Evolutionary conservation across 805 yeast genomes (phyloP).

Genomic region (Novakomyces olei): DNA sequence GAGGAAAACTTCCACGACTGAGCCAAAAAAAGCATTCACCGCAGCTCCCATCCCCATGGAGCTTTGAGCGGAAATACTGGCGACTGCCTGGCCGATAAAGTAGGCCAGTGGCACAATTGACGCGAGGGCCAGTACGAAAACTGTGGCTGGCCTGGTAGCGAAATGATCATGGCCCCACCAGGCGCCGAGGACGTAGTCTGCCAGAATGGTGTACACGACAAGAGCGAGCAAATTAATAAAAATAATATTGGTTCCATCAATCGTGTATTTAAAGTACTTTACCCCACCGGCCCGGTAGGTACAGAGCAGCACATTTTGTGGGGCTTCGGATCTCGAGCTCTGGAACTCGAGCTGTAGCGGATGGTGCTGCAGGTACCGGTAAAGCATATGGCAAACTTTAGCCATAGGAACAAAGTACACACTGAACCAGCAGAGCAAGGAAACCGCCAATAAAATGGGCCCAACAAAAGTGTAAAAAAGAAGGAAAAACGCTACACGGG

Average conservation of each 20-base stretch:
- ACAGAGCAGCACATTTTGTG: constrained; percentile 45
- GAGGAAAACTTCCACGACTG: constrained; percentile 77
- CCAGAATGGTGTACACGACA: constrained; percentile 63
- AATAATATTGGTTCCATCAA: constrained; percentile 87
- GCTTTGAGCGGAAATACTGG: constrained; percentile 92
- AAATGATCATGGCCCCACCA: constrained; percentile 20
- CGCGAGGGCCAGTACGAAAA: constrained; percentile 54
- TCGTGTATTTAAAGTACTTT: constrained; percentile 87
- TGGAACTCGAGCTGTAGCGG: constrained; percentile 65
- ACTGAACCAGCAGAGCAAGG: constrained; percentile 49
- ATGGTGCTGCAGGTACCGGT: constrained; percentile 65
- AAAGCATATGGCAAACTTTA: constrained; percentile 43
- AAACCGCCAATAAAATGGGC: constrained; percentile 38
- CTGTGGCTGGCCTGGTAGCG: constrained; percentile 37
- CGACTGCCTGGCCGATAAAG: constrained; percentile 97
- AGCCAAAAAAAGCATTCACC: constrained; percentile 90
- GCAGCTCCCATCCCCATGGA: constrained; percentile 99
- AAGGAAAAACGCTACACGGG: constrained; percentile 53
- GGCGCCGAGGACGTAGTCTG: constrained; percentile 42
- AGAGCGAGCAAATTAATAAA: constrained; percentile 63
- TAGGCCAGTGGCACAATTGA: constrained; percentile 88
- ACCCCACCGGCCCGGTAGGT: constrained; percentile 81
- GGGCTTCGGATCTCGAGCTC: constrained; percentile 9
- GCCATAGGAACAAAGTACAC: constrained; percentile 91
- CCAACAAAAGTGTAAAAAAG: constrained; percentile 46